A percentile compares a stretch with the other conserved stretches of the same genome.
Evolutionary conservation across 2,329 filamentous ascomycete genomes (phyloP).

Genomic region (Penicillium sclerotigenum): DNA sequence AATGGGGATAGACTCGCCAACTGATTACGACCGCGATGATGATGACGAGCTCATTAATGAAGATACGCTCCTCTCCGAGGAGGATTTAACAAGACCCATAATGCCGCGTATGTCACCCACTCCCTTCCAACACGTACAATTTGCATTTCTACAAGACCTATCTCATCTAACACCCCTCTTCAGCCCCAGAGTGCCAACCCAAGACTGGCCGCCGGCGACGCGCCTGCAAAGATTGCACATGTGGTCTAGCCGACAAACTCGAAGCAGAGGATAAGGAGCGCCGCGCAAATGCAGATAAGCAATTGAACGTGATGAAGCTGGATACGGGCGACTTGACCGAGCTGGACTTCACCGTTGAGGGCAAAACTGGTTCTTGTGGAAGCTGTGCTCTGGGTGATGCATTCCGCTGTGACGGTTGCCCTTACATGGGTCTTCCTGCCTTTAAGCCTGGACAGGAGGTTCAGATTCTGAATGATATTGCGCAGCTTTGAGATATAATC

Average conservation of each 20-base stretch:
- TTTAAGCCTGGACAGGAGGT: constrained; percentile 98
- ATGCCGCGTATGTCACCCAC: constrained; percentile 66
- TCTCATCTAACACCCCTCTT: constrained; percentile 8
- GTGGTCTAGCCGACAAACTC: constrained; percentile 80
- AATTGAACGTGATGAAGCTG: constrained; percentile 58
- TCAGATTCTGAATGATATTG: constrained; percentile 76
- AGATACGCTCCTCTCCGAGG: constrained; percentile 78
- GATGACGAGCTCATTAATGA: constrained; percentile 91
- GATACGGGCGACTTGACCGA: constrained; percentile 72
- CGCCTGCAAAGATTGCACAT: constrained; percentile 97
- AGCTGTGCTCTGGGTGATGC: constrained; percentile 94
- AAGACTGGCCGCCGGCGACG: constrained; percentile 76
- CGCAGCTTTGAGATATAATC: constrained; percentile 62
- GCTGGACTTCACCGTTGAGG: constrained; percentile 95
- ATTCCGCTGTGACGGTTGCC: constrained; percentile 70
- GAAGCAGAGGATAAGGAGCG: constrained; percentile 77
- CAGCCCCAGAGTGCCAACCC: constrained; percentile 81
- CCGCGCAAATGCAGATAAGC: constrained; percentile 61
- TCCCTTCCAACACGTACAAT: not conserved
- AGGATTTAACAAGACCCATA: constrained; percentile 74
- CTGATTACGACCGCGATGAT: constrained; percentile 50
- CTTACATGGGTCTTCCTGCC: constrained; percentile 86
- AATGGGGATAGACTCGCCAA: constrained; percentile 39
- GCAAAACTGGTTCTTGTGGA: constrained; percentile 91
- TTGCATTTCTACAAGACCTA: not conserved